These are phyloP conservation scores for Populus deltoides DNA, from an alignment of 345 rosid species.

Conservation along the genomic window DNA sequence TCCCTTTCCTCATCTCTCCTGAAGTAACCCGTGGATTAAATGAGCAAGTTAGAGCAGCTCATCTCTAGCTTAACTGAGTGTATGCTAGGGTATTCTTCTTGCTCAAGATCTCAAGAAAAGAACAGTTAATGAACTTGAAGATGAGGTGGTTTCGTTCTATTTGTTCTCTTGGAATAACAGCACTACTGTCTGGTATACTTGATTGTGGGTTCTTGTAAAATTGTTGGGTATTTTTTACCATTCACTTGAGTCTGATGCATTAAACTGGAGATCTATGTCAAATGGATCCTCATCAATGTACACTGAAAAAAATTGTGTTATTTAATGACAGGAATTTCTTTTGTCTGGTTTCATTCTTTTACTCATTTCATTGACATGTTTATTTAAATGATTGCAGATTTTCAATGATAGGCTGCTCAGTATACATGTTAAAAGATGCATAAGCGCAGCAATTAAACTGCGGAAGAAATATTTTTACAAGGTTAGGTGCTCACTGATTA, in stretches of 20 bases:
- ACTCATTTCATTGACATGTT: neutral
- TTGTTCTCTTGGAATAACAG: neutral
- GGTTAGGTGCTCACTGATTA: constrained; percentile 34
- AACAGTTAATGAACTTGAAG: neutral
- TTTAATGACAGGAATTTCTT: neutral
- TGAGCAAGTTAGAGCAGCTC: neutral
- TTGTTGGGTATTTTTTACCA: neutral
- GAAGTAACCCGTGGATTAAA: neutral
- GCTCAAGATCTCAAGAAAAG: neutral
- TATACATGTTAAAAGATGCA: constrained; percentile 64
- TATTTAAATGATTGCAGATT: constrained; percentile 48
- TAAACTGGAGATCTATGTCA: neutral
- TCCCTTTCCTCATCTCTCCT: neutral
- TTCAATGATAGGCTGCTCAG: constrained; percentile 80
- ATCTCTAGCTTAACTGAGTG: neutral
- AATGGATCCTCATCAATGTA: neutral
- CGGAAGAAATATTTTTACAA: constrained; percentile 79
- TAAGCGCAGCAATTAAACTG: constrained; percentile 69
- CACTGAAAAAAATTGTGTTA: neutral
- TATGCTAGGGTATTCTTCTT: neutral
- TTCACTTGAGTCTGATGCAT: neutral
- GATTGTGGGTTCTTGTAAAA: neutral
- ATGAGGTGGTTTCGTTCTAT: neutral
- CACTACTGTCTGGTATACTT: neutral
- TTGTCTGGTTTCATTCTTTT: neutral